Conservation (phyloP, 2,329 filamentous ascomycete species). For the Botrytis byssoidea region DNA sequence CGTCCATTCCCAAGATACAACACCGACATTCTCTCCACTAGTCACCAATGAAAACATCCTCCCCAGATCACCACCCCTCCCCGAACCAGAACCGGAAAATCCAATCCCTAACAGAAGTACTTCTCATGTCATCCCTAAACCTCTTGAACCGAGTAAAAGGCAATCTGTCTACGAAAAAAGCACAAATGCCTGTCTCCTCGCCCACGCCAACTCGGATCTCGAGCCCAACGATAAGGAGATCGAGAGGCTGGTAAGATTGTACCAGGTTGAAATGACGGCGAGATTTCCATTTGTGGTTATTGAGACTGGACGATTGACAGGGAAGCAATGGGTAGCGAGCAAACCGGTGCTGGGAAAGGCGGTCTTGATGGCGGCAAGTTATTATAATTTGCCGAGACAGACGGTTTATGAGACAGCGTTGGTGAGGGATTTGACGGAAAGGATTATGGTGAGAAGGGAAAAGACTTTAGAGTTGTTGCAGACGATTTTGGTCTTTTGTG, state of each 20-base stretch:
- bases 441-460: conserved; percentile 3
- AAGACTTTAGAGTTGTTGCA: conserved; percentile 19
- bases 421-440: conserved; percentile 14
- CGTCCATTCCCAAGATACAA: neutral
- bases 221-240: conserved; percentile 3
- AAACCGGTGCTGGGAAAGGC: conserved; percentile 14
- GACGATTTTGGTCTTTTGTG: conserved; percentile 20
- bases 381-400: conserved; percentile 16
- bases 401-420: conserved; percentile 6
- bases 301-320: neutral
- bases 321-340: conserved; percentile 2
- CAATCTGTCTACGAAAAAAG: conserved; percentile 1
- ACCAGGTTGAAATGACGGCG: neutral
- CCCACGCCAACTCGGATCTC: conserved; percentile 1
- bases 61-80: neutral
- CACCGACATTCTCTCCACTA: neutral
- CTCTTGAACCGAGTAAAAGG: neutral
- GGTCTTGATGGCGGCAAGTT: conserved; percentile 16
- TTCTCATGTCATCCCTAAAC: neutral
- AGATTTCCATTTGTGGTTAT: conserved; percentile 16
- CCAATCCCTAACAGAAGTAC: neutral
- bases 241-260: neutral
- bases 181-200: conserved; percentile 12
- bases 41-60: neutral
- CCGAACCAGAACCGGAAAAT: neutral